Conservation (phyloP, 306 rosid species). For the Heteromeles arbutifolia region DNA sequence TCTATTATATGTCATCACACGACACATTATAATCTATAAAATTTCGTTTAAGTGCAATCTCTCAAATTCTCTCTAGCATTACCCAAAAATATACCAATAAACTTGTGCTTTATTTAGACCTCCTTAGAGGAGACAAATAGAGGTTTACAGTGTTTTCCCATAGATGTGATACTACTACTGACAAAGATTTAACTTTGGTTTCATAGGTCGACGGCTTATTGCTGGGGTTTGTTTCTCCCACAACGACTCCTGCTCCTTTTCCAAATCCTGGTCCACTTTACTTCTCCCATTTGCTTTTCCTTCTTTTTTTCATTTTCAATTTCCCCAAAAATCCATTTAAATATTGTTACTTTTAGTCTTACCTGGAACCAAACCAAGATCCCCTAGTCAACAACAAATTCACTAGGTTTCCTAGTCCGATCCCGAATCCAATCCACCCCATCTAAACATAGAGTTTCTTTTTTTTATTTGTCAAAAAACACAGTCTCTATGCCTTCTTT, state of each 20-base stretch:
- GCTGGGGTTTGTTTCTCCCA: conserved; percentile 20
- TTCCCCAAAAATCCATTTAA: conserved; percentile 8
- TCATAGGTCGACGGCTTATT: conserved; percentile 47
- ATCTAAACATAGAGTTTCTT: no score
- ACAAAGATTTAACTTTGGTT: conserved; percentile 31
- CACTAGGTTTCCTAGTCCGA: conserved; percentile 66
- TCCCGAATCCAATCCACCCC: conserved; percentile 17
- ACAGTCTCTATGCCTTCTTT: no score
- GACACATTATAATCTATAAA: no score
- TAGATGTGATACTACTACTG: conserved; percentile 28
- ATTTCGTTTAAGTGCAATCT: no score
- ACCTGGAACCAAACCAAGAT: conserved; percentile 30
- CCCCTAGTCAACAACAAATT: conserved; percentile 50
- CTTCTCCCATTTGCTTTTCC: conserved; percentile 17
- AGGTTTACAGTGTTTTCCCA: conserved; percentile 47
- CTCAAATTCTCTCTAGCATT: no score
- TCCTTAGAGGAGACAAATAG: conserved; percentile 71
- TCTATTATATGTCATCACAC: no score
- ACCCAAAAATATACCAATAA: not conserved
- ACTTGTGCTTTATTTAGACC: conserved; percentile 38
- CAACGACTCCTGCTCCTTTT: conserved; percentile 23
- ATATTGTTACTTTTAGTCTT: conserved; percentile 36
- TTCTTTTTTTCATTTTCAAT: not conserved
- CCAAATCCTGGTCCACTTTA: conserved; percentile 38
- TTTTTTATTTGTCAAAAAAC: no score